Conservation (phyloP, 768 basidiomycete genomes). For the Clitopilus hobsonii region DNA sequence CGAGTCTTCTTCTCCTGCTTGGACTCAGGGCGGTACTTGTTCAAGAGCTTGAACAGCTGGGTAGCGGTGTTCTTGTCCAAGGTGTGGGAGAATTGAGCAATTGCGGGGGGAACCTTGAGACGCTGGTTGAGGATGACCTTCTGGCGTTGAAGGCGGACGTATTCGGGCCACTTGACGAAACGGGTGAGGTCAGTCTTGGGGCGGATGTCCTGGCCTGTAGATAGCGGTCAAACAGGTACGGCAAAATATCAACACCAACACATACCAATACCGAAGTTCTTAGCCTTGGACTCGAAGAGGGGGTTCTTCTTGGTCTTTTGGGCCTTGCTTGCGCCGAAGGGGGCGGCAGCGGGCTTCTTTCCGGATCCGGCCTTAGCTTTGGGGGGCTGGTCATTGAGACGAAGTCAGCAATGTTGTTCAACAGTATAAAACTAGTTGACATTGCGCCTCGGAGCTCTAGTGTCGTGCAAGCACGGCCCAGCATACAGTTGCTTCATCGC, state of each 20-base stretch:
- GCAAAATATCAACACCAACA: constrained; percentile 4
- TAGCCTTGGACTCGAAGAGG: constrained; percentile 85
- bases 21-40: constrained; percentile 95
- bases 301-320: constrained; percentile 88
- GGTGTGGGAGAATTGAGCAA: constrained; percentile 96
- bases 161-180: constrained; percentile 99
- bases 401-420: constrained; percentile 43
- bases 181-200: constrained; percentile 88
- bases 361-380: constrained; percentile 65
- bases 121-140: constrained; percentile 98
- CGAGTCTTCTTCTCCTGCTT: constrained; percentile 98
- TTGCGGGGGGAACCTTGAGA: constrained; percentile 96
- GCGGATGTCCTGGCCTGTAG: constrained; percentile 85
- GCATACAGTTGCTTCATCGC: constrained; percentile 34
- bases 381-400: constrained; percentile 94
- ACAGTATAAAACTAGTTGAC: constrained; percentile 15
- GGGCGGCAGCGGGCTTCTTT: constrained; percentile 85
- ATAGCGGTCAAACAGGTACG: background rate
- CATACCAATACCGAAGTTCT: constrained; percentile 94
- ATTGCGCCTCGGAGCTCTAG: constrained; percentile 55
- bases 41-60: constrained; percentile 94
- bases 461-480: constrained; percentile 36
- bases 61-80: constrained; percentile 99
- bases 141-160: constrained; percentile 95
- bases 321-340: constrained; percentile 73